Percentiles rank a stretch among this genome's conserved stretches.
These are phyloP conservation scores for Lachnellula cervina DNA, from an alignment of 2,329 filamentous ascomycete genomes.

Conservation along the genomic window DNA sequence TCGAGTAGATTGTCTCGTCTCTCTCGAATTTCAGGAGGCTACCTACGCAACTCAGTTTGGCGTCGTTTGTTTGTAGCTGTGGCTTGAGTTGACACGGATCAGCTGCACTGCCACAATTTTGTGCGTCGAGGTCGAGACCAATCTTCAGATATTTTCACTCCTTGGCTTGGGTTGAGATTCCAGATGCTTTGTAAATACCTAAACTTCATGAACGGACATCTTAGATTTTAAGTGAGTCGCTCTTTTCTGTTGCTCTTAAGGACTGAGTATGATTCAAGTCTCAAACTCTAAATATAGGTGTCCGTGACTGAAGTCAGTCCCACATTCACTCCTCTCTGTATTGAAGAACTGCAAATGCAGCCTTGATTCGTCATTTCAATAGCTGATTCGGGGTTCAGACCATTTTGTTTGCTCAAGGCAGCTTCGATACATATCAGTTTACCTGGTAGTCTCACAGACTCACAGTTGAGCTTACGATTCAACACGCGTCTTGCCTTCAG, in stretches of 20 bases:
- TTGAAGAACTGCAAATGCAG: background rate
- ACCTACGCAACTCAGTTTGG: conserved; percentile 16
- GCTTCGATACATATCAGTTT: background rate
- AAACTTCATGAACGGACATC: no score
- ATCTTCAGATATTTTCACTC: background rate
- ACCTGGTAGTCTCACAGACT: background rate
- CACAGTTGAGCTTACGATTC: conserved; percentile 7
- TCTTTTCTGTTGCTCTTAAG: background rate
- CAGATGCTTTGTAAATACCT: background rate
- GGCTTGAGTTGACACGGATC: background rate
- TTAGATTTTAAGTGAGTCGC: background rate
- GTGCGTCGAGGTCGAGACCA: background rate
- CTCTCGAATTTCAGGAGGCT: conserved; percentile 10
- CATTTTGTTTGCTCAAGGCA: background rate
- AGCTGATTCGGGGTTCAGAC: background rate
- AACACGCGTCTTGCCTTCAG: conserved; percentile 2
- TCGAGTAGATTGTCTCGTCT: conserved; percentile 10
- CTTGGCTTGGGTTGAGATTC: no score
- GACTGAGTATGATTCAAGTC: background rate
- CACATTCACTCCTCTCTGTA: background rate
- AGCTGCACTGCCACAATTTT: conserved; percentile 10
- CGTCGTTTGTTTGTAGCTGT: background rate
- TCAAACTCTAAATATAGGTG: background rate
- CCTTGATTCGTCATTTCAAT: background rate
- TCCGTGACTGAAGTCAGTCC: conserved; percentile 3